phyloP scores from a whole-genome alignment of 176 grass and related monocot genomes.

The Pharus latifolius region DNA sequence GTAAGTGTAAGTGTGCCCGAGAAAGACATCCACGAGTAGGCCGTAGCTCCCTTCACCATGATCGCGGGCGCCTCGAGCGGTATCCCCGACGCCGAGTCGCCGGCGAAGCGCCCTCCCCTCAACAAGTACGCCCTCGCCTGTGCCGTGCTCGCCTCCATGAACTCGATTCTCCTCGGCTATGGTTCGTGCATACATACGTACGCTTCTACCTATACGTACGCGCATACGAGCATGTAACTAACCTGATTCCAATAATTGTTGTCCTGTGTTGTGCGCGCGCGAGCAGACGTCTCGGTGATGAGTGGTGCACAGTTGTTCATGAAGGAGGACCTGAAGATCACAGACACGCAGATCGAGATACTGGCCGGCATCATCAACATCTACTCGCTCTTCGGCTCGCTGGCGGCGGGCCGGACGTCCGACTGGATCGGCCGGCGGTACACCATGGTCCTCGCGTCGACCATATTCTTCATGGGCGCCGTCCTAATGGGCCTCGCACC shows the following conservation, averaged over 20 bases:
- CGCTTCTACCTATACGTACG: too few relatives aligned
- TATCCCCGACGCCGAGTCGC: constrained; percentile 21
- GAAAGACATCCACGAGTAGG: background rate
- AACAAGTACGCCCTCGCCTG: constrained; percentile 68
- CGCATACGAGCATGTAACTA: too few relatives aligned
- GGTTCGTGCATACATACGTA: constrained; percentile 19
- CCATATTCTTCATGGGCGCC: constrained; percentile 73
- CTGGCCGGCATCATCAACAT: constrained; percentile 83
- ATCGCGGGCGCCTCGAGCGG: background rate
- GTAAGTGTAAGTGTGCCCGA: background rate
- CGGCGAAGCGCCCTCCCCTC: constrained; percentile 24
- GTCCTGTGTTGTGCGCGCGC: background rate
- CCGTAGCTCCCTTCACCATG: constrained; percentile 8
- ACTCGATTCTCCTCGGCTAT: constrained; percentile 81
- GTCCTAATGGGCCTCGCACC: constrained; percentile 58
- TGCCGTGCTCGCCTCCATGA: constrained; percentile 62
- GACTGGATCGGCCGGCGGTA: constrained; percentile 85
- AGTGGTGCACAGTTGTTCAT: constrained; percentile 65
- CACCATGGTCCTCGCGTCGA: constrained; percentile 79
- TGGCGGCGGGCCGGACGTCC: constrained; percentile 66
- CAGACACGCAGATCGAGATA: constrained; percentile 58
- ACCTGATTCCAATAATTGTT: background rate
- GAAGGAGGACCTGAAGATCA: constrained; percentile 58
- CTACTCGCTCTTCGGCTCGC: constrained; percentile 68
- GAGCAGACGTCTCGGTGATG: constrained; percentile 60